Percentiles rank a stretch among this genome's conserved stretches.
These are phyloP conservation scores for Manihot esculenta DNA, from an alignment of 441 rosid genomes.

Conservation along the genomic window DNA sequence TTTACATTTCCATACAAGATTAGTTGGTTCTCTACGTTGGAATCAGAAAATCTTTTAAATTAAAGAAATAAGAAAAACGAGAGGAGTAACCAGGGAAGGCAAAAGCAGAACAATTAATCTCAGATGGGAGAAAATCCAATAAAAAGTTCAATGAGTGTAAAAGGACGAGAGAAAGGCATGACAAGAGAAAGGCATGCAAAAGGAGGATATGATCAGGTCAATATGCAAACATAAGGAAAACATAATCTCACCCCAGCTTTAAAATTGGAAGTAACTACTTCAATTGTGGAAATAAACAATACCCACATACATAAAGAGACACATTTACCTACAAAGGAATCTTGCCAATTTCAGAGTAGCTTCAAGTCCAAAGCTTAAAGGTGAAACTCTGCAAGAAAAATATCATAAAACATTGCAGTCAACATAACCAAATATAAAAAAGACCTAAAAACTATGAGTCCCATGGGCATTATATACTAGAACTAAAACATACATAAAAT, in stretches of 20 bases:
- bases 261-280: background rate
- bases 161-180: too few relatives aligned
- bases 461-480: background rate
- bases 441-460: slow-evolving; percentile 1
- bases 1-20: too few relatives aligned
- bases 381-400: slow-evolving; percentile 76
- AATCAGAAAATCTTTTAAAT: too few relatives aligned
- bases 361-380: slow-evolving; percentile 96
- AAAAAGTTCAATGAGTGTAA: too few relatives aligned
- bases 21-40: too few relatives aligned
- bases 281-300: background rate
- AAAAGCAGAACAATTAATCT: background rate
- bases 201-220: too few relatives aligned
- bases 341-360: slow-evolving; percentile 91
- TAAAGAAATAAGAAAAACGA: background rate
- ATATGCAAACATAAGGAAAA: background rate
- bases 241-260: background rate
- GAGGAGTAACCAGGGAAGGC: background rate
- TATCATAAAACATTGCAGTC: slow-evolving; percentile 13
- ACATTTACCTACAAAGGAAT: slow-evolving; percentile 84
- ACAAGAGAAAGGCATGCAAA: too few relatives aligned
- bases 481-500: background rate
- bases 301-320: background rate
- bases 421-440: slow-evolving; percentile 18
- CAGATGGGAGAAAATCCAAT: background rate